Base-by-base conservation (phyloP, 2,329 filamentous ascomycete species). In the Xylaria sp. region DNA sequence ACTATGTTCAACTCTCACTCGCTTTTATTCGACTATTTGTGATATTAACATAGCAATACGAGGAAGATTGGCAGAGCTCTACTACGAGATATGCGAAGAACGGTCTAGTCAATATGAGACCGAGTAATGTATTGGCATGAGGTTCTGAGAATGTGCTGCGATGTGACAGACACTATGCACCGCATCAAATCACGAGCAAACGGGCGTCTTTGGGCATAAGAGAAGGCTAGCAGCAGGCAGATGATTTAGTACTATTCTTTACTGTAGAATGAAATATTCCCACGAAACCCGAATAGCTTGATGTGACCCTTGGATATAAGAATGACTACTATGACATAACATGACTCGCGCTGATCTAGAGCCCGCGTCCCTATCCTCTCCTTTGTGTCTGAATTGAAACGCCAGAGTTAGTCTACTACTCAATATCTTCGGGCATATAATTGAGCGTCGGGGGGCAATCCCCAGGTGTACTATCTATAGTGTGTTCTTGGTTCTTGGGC, bases 1-100 rank as follows among this genome's bases (percentile, higher is more conserved):
- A 67, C 56, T 66, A 68, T 52, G 37, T 55, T 60, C 46, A 62
- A 64, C 34, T 57, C 48, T 64, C 39, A 8, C 20, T 50, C 41
- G 23, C 31, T 63, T 62, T 63, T 18, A 31, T 64, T 34, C 20
- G 54, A 23, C 39, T 4, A 52, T 44, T 18, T 54, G 34, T 62
- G 60, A 25, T 18, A n/a, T 52, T 18, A 48, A 46, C 25, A 52
- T 63, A 20, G 58, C 34, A 65, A 57, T 37, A 48, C 10, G 28
- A 37, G 46, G 52, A 39, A 37, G 23, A 41, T 39, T n/a, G 50
- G 31, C 59, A 18, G 61, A 60, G n/a, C 54, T 62, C n/a, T 34
- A 48, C 10, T 12, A 50, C 28, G 2, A 13, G 18, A 39, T 51
- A 23, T 10, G 25, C 23, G 18, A 50, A 28, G 23, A 44, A 44